A percentile compares a stretch with the other conserved stretches of the same genome.
These are phyloP conservation scores for Yamadazyma mexicana DNA, from an alignment of 1,139 yeast species.

Conservation along the genomic window DNA sequence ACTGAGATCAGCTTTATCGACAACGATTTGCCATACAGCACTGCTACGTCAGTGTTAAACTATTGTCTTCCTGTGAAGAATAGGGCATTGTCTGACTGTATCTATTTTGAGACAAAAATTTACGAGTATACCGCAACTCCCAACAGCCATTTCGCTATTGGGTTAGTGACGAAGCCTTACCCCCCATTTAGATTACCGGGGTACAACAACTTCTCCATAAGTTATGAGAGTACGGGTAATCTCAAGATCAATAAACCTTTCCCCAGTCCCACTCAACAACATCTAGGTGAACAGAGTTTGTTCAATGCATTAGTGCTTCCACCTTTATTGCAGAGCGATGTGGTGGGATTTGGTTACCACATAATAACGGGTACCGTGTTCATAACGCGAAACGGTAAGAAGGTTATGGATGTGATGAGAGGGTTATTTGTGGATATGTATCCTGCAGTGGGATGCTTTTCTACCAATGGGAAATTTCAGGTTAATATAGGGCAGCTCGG, in stretches of 20 bases:
- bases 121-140: constrained; percentile 45
- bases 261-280: constrained; percentile 50
- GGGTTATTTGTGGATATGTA: constrained; percentile 78
- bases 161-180: constrained; percentile 84
- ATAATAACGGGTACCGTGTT: constrained; percentile 79
- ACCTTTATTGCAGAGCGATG: constrained; percentile 77
- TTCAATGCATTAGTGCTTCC: constrained; percentile 73
- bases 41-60: constrained; percentile 54
- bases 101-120: constrained; percentile 71
- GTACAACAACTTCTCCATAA: constrained; percentile 74
- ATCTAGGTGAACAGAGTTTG: constrained; percentile 46
- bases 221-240: constrained; percentile 84
- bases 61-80: constrained; percentile 63
- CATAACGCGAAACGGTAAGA: constrained; percentile 88
- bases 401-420: constrained; percentile 77
- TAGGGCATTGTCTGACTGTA: constrained; percentile 55
- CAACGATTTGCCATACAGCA: constrained; percentile 43
- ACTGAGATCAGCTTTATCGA: constrained; percentile 58
- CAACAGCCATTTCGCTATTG: constrained; percentile 66
- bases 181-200: constrained; percentile 89
- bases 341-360: constrained; percentile 88
- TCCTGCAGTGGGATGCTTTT: constrained; percentile 86
- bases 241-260: constrained; percentile 79
- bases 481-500: constrained; percentile 91
- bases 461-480: constrained; percentile 69